phyloP scores from a whole-genome alignment of 1,284 basidiomycete genomes.

The Fomitopsis palustris region DNA sequence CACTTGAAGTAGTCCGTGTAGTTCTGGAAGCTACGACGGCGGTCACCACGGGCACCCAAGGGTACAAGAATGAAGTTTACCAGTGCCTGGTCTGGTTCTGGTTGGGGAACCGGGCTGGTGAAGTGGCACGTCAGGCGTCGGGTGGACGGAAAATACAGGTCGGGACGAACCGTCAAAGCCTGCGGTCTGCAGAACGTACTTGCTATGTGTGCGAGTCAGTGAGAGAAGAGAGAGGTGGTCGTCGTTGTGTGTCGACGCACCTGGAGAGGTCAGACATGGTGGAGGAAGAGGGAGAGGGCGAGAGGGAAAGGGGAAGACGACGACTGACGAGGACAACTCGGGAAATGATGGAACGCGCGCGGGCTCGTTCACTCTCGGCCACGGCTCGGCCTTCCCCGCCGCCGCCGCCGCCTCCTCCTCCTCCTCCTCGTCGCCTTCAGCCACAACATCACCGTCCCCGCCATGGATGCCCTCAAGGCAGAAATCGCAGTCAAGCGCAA shows the following conservation, averaged over 20 bases:
- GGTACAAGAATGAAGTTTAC: slow-evolving; percentile 40
- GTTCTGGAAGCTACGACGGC: slow-evolving; percentile 77
- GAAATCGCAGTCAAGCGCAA: slow-evolving; percentile 90
- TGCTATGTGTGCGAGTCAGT: slow-evolving; percentile 40
- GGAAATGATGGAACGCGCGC: slow-evolving; percentile 18
- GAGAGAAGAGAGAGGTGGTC: background rate
- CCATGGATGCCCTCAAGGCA: slow-evolving; percentile 84
- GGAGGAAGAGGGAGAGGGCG: slow-evolving; percentile 13
- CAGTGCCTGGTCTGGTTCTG: slow-evolving; percentile 95
- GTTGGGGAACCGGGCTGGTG: slow-evolving; percentile 90
- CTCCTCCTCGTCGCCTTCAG: slow-evolving; percentile 6
- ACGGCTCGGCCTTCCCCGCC: slow-evolving; percentile 4
- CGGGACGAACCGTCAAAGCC: slow-evolving; percentile 72
- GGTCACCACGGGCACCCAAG: background rate
- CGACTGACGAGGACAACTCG: slow-evolving; percentile 11
- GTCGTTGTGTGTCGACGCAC: slow-evolving; percentile 30
- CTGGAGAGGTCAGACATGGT: slow-evolving; percentile 68
- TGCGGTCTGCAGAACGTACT: slow-evolving; percentile 83
- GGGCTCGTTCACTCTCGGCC: slow-evolving; percentile 11
- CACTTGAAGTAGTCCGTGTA: slow-evolving; percentile 99
- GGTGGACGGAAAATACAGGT: background rate
- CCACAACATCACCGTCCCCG: slow-evolving; percentile 11
- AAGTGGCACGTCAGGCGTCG: background rate
- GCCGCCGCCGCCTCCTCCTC: slow-evolving; percentile 10
- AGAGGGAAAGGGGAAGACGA: slow-evolving; percentile 5